Conservation (phyloP, 257 asterid genomes). For the Nicotiana otophora region DNA sequence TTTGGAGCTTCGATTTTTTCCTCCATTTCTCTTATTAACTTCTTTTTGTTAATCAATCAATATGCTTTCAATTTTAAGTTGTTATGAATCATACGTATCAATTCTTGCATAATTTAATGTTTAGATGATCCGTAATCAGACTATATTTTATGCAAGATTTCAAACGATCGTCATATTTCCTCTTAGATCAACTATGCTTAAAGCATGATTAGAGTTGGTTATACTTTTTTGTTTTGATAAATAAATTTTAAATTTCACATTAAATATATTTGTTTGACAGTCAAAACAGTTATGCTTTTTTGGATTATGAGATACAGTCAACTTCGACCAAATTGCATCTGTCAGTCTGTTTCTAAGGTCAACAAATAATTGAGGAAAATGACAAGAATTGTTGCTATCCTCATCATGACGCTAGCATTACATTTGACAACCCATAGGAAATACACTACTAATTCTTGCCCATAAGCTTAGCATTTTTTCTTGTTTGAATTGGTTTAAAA, state of each 20-base stretch:
- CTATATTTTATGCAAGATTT: not conserved
- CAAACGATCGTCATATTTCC: not conserved
- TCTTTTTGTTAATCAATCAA: too few relatives aligned
- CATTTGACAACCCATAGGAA: not conserved
- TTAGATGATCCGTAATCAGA: too few relatives aligned
- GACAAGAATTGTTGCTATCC: not conserved
- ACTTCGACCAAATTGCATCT: not conserved
- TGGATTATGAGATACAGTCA: not conserved
- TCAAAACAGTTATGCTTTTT: not conserved
- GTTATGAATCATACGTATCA: not conserved
- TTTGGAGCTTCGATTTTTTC: too few relatives aligned
- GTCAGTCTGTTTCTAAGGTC: not conserved
- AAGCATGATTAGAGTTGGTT: not conserved
- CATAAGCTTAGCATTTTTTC: not conserved
- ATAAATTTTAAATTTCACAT: too few relatives aligned
- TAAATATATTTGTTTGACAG: not conserved
- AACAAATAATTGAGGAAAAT: not conserved
- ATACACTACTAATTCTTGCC: not conserved
- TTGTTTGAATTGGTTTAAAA: too few relatives aligned
- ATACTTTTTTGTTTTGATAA: not conserved
- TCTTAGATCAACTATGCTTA: not conserved
- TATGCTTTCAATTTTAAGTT: too few relatives aligned
- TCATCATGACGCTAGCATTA: slow-evolving; percentile 5
- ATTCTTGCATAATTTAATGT: not conserved
- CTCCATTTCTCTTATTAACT: too few relatives aligned